Evolutionary conservation across 805 yeast genomes (phyloP).

Genomic region (Cyberlindnera maclurae): DNA sequence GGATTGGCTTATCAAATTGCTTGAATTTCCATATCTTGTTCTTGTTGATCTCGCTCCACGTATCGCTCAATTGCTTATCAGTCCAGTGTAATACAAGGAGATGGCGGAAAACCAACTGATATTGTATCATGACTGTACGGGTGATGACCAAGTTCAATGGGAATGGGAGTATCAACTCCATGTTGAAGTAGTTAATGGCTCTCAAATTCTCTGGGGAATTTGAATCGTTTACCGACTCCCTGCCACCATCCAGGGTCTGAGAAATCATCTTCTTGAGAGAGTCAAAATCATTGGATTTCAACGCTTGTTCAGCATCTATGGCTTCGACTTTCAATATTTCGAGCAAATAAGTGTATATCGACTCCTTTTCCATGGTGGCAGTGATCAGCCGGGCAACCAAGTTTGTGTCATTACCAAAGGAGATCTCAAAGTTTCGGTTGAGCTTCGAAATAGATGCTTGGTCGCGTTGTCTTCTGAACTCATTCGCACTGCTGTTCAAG

Average conservation of each 20-base stretch:
- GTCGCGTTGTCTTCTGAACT: conserved; percentile 37
- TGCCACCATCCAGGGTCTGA: conserved; percentile 28
- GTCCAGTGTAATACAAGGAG: conserved; percentile 56
- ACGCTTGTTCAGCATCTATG: conserved; percentile 45
- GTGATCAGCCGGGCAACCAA: conserved; percentile 24
- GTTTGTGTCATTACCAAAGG: conserved; percentile 14
- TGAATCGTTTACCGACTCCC: conserved; percentile 8
- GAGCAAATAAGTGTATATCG: conserved; percentile 33
- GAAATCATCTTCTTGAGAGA: conserved; percentile 38
- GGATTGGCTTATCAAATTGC: conserved; percentile 35
- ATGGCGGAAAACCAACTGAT: conserved; percentile 73
- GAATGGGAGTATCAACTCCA: conserved; percentile 67
- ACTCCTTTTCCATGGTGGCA: conserved; percentile 35
- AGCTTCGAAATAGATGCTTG: conserved; percentile 27
- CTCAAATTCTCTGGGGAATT: conserved; percentile 29
- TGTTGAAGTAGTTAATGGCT: conserved; percentile 44
- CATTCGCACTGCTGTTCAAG: conserved; percentile 42
- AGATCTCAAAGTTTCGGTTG: conserved; percentile 23
- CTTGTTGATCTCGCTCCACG: conserved; percentile 66
- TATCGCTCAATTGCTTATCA: conserved; percentile 48
- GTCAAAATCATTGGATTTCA: conserved; percentile 37
- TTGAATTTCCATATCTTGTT: conserved; percentile 61
- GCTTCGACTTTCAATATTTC: conserved; percentile 48
- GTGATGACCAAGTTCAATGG: conserved; percentile 76
- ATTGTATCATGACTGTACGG: conserved; percentile 64